phyloP scores from a whole-genome alignment of 2,329 filamentous ascomycete genomes.

The Calonectria pauciramosa region DNA sequence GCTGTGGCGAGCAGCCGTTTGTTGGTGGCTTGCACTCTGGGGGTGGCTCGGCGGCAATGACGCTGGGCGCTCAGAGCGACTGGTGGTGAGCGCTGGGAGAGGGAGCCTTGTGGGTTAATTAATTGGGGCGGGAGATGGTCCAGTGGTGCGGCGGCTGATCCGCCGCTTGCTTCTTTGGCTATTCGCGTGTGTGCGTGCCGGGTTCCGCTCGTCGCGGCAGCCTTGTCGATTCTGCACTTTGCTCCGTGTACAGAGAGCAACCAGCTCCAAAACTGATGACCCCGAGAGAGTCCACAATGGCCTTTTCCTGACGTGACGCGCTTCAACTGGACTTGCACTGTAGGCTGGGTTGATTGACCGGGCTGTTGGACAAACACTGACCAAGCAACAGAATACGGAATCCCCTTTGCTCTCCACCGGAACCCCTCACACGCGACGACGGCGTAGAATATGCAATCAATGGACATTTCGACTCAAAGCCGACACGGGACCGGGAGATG shows the following conservation, averaged over 20 bases:
- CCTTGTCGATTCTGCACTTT: neutral
- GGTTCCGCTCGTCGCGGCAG: constrained; percentile 14
- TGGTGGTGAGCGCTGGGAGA: neutral
- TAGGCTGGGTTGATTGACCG: neutral
- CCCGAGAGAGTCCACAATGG: neutral
- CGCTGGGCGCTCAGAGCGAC: neutral
- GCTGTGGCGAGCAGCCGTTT: neutral
- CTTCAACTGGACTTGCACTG: neutral
- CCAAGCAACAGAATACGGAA: neutral
- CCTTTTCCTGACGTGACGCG: neutral
- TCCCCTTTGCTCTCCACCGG: neutral
- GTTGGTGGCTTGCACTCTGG: neutral
- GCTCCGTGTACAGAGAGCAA: neutral
- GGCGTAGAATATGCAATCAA: constrained; percentile 23
- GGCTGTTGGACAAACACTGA: neutral
- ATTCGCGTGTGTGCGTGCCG: neutral
- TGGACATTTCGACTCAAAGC: constrained; percentile 17
- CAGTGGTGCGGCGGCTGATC: constrained; percentile 15
- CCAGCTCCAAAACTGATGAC: neutral
- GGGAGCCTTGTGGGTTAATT: neutral
- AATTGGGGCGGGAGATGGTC: constrained; percentile 1
- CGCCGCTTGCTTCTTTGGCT: constrained; percentile 11
- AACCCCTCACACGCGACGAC: constrained; percentile 2
- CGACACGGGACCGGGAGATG: constrained; percentile 28
- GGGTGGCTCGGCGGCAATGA: constrained; percentile 1